Base-by-base conservation (phyloP, 1,284 basidiomycete species). In the Inonotus obliquus region DNA sequence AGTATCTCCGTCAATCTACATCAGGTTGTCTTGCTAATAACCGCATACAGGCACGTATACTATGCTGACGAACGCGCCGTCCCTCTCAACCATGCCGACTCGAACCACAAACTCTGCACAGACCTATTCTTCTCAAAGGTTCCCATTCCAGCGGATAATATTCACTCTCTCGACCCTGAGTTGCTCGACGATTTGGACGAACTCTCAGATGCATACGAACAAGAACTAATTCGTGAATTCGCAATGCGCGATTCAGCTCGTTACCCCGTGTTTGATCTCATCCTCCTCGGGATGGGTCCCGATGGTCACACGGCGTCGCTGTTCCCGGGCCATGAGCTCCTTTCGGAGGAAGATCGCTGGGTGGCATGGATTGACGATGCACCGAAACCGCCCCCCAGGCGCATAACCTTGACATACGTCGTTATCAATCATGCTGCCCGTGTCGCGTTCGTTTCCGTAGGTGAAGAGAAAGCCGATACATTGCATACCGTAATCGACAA, bases 61-160 rank as follows among this genome's bases (percentile, higher is more conserved):
- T 99, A 98, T 74, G 94, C 89, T 57, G 97, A 99, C 74, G 97
- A 99, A 79, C 92, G 97, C 60, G 86, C 90, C 61, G 97, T 99
- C 13, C 94, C 95, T 0, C 86, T 98, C 69, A 88, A 96, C 76
- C 83, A 97, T 72, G 81, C 87, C 59, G 96, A 98, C 72, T 95
- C 92, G 45, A 99, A 99, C 76, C 95, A 96, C 77, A 71, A 75
- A 10, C 83, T 94, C 56, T 94, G 91, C 79, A 77, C 78, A 48
- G 79, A 87, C 64, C 81, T 86, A 65, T 85, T 99, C 70, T 95
- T 93, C 75, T 84, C 84, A 69, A 88, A 94, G 69, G 90, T 96
- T 23, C 87, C 91, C 66, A 91, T 97, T 71, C 89, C 91, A 2
- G 66, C 70, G 45, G 75, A 77, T 38, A 86, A 98, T 73, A 92